Evolutionary conservation across 169 alveolate species (phyloP), one percentile per base, ranked within the genome.

Genomic region (Eimeria maxima): DNA sequence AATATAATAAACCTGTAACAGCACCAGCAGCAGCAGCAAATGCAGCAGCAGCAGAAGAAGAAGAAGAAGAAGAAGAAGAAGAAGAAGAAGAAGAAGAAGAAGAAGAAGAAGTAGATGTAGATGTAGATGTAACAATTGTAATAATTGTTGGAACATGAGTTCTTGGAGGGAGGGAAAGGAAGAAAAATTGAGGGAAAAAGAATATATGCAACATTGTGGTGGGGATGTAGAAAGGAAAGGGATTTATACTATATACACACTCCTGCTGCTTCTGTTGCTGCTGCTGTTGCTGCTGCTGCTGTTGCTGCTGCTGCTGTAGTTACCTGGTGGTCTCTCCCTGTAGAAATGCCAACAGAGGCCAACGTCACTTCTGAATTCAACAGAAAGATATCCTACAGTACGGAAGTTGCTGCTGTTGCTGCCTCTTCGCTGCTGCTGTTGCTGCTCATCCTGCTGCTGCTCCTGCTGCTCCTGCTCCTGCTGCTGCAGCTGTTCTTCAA

Each of bases 301-400:
- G 50, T 4, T 83, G 92, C 92, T 27, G 53, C 71, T 24, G 94
- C 83, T 4, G 94, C 57, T 50, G 57, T 11, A 7, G 57, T 50
- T 50, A 50, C 57, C 57, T 50, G 57, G 57, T 7, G 57, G 94
- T 60, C 94, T 24, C 38, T 87, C 78, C 27, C 94, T 27, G 65
- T 87, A 87, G 45, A 87, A 87, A 42, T 87, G 94, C 94, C 94
- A 87, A 57, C 47, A 69, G 63, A 87, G 57, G 69, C 94, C 94
- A 47, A 87, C 94, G 65, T 87, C 94, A 65, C 94, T 87, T 22
- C 94, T 67, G 44, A 87, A 87, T n/a, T 87, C 94, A 38, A 87
- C n/a, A 1, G 94, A 87, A 24, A 87, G 67, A 29, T 4, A 87
- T 4, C 94, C 94, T 18, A 87, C 45, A 10, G 63, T 42, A 13